A percentile compares a stretch with the other conserved stretches of the same genome.
Conservation (phyloP, 2,329 filamentous ascomycete species). For the Cladophialophora psammophila region DNA sequence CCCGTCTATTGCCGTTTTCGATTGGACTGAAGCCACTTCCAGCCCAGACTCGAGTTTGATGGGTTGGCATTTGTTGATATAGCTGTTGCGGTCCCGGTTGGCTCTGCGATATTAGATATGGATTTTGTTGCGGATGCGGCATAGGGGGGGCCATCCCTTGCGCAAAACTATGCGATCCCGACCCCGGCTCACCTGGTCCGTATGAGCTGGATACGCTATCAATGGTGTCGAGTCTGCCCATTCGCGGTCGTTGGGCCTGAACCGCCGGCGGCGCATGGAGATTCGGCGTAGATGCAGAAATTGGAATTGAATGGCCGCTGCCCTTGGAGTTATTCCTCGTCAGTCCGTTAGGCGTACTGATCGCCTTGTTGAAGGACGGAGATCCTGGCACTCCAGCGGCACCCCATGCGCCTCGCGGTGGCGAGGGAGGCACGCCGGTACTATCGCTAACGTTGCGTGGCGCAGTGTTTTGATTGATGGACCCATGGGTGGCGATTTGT, state of each 20-base stretch:
- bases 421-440: constrained; percentile 26
- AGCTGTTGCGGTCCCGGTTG: constrained; percentile 15
- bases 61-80: constrained; percentile 14
- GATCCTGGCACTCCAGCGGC: constrained; percentile 33
- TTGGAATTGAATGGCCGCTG: constrained; percentile 33
- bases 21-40: constrained; percentile 15
- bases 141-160: constrained; percentile 11
- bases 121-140: constrained; percentile 16
- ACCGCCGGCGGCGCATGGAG: constrained; percentile 23
- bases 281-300: constrained; percentile 39
- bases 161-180: constrained; percentile 24
- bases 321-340: constrained; percentile 33
- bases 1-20: constrained; percentile 4
- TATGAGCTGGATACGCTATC: constrained; percentile 34
- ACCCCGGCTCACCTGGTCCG: constrained; percentile 23
- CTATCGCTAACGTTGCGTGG: constrained; percentile 21
- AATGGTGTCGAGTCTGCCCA: constrained; percentile 38
- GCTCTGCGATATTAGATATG: neutral
- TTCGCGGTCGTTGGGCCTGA: constrained; percentile 31
- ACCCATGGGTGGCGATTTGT: constrained; percentile 16
- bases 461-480: constrained; percentile 6
- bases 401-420: constrained; percentile 35
- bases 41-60: constrained; percentile 17
- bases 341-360: constrained; percentile 32
- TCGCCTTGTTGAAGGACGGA: constrained; percentile 36